These are phyloP conservation scores for Termitomyces sp. DNA, from an alignment of 768 basidiomycete species.

Conservation along the genomic window DNA sequence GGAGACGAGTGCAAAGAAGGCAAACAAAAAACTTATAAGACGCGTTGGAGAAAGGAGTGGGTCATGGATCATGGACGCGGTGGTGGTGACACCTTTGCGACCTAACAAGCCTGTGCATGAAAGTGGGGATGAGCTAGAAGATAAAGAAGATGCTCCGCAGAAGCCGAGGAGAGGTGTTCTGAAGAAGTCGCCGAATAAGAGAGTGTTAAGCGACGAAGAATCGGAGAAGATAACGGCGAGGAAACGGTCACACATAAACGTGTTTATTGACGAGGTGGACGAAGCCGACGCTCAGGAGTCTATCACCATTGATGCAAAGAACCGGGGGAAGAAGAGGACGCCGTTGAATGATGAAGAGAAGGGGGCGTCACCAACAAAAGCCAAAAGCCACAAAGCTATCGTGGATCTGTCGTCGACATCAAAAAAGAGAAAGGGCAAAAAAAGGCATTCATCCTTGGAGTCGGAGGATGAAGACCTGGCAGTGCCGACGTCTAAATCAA, in stretches of 20 bases:
- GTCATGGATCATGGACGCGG: constrained; percentile 13
- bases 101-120: not conserved
- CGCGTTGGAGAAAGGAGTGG: constrained; percentile 8
- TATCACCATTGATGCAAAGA: not conserved
- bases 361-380: constrained; percentile 3
- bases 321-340: constrained; percentile 1
- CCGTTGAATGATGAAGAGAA: constrained; percentile 4
- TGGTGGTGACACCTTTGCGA: constrained; percentile 7
- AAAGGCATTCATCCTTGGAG: constrained; percentile 5
- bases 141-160: constrained; percentile 1
- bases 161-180: constrained; percentile 2
- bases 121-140: not conserved
- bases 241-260: not conserved
- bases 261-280: not conserved
- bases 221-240: not conserved
- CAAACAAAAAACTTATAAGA: constrained; percentile 12
- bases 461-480: constrained; percentile 12
- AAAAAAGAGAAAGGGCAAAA: constrained; percentile 10
- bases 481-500: constrained; percentile 9
- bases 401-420: constrained; percentile 3
- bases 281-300: constrained; percentile 12
- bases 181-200: constrained; percentile 13
- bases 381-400: not conserved
- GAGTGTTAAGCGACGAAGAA: constrained; percentile 8
- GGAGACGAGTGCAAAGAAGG: constrained; percentile 1